Evolutionary conservation across 495 filamentous ascomycete species (phyloP).

Genomic region (Mytilinidion resinicola): DNA sequence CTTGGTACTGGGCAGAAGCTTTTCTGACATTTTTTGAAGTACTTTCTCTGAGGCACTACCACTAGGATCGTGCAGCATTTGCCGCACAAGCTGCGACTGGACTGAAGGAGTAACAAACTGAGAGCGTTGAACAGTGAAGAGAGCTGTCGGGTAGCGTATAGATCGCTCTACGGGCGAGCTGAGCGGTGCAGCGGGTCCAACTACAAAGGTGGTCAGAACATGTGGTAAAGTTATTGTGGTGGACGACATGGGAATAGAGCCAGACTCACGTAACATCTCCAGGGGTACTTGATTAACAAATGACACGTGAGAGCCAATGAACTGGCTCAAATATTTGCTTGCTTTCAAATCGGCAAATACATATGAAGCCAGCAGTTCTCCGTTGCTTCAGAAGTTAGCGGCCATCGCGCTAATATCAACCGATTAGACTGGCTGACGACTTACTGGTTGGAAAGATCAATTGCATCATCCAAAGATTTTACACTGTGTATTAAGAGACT

Average conservation of each 20-base stretch:
- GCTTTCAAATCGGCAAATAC: slow-evolving; percentile 43
- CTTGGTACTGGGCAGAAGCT: slow-evolving; percentile 36
- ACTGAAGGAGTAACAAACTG: slow-evolving; percentile 32
- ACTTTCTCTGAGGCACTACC: slow-evolving; percentile 18
- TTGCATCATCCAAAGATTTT: slow-evolving; percentile 43
- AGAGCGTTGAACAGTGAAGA: slow-evolving; percentile 41
- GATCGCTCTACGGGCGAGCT: slow-evolving; percentile 25
- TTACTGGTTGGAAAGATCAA: slow-evolving; percentile 36
- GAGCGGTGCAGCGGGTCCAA: slow-evolving; percentile 41
- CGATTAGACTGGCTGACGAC: neutral
- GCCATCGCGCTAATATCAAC: neutral
- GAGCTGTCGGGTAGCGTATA: slow-evolving; percentile 37
- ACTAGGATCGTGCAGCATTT: slow-evolving; percentile 13
- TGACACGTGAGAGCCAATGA: slow-evolving; percentile 42
- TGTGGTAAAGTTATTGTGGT: neutral
- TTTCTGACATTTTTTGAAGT: slow-evolving; percentile 31
- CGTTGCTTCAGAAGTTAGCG: slow-evolving; percentile 16
- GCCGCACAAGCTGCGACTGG: slow-evolving; percentile 10
- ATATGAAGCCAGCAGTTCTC: slow-evolving; percentile 42
- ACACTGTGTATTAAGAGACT: slow-evolving; percentile 38
- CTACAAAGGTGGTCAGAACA: slow-evolving; percentile 8
- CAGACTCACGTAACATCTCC: slow-evolving; percentile 37
- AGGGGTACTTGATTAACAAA: slow-evolving; percentile 49
- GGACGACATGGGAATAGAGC: neutral
- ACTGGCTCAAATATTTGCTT: slow-evolving; percentile 50